phyloP scores from a whole-genome alignment of 495 filamentous ascomycete genomes.

The Aspergillus nidulans region DNA sequence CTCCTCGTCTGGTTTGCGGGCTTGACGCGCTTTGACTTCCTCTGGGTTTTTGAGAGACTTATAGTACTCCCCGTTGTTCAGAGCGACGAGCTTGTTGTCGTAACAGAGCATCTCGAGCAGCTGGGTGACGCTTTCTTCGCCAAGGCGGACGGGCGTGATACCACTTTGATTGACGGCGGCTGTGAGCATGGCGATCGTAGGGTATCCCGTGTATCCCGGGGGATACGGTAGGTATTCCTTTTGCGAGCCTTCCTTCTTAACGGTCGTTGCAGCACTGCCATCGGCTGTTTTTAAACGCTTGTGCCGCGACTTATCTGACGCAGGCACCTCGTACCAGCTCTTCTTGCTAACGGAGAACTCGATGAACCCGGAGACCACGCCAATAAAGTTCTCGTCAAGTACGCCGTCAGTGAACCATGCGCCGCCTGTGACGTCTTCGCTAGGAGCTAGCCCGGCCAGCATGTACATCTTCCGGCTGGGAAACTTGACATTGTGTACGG shows the following conservation, averaged over 20 bases:
- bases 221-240: slow-evolving; percentile 58
- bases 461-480: slow-evolving; percentile 64
- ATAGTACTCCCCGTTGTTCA: slow-evolving; percentile 49
- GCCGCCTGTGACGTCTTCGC: slow-evolving; percentile 84
- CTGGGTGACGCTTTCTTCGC: slow-evolving; percentile 68
- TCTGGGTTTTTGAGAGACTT: slow-evolving; percentile 40
- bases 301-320: slow-evolving; percentile 23
- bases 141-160: slow-evolving; percentile 61
- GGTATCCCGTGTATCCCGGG: slow-evolving; percentile 67
- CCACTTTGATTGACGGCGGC: slow-evolving; percentile 59
- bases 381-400: slow-evolving; percentile 82
- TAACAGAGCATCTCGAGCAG: slow-evolving; percentile 80
- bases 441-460: slow-evolving; percentile 63
- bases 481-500: slow-evolving; percentile 56
- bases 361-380: slow-evolving; percentile 60
- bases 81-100: slow-evolving; percentile 63
- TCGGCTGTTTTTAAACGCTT: slow-evolving; percentile 44
- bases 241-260: slow-evolving; percentile 31
- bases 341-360: slow-evolving; percentile 64
- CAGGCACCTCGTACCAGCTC: slow-evolving; percentile 58
- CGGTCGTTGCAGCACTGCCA: slow-evolving; percentile 22
- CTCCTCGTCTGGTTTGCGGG: slow-evolving; percentile 31
- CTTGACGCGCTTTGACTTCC: slow-evolving; percentile 36
- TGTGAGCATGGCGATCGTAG: slow-evolving; percentile 69
- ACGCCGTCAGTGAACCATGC: slow-evolving; percentile 89